Conservation (phyloP, 2,329 filamentous ascomycete species). For the Acarospora socialis region DNA sequence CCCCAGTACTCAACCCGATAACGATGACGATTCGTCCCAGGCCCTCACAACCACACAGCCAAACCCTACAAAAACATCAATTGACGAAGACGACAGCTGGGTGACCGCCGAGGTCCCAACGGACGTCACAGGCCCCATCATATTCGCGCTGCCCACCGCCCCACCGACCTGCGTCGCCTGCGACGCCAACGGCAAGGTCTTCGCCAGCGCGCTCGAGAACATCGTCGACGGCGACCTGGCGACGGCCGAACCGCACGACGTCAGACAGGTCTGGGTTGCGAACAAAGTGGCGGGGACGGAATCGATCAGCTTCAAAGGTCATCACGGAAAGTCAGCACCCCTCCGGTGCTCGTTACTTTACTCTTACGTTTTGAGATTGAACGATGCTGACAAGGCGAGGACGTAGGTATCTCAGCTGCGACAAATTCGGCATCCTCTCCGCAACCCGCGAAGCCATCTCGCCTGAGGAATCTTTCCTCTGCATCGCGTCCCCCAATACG, state of each 20-base stretch:
- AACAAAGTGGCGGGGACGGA: conserved; percentile 73
- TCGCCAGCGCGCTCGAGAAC: conserved; percentile 69
- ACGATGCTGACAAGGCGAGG: conserved; percentile 2
- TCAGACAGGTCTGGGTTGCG: conserved; percentile 89
- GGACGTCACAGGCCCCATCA: conserved; percentile 68
- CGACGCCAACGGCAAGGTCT: conserved; percentile 77
- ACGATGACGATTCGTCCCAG: conserved; percentile 17
- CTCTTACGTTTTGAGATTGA: not conserved
- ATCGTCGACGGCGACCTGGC: conserved; percentile 66
- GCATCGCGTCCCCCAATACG: conserved; percentile 47
- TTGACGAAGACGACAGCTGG: conserved; percentile 69
- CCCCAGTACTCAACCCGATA: conserved; percentile 36
- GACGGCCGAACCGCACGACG: conserved; percentile 91
- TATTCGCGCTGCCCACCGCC: conserved; percentile 67
- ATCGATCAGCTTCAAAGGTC: conserved; percentile 71
- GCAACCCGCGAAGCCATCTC: conserved; percentile 72
- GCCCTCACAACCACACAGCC: conserved; percentile 11
- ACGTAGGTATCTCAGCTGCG: conserved; percentile 65
- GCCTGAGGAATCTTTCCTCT: conserved; percentile 64
- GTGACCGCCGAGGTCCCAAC: conserved; percentile 61
- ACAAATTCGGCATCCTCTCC: conserved; percentile 64
- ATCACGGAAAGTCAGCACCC: conserved; percentile 56
- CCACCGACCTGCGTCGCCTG: conserved; percentile 63
- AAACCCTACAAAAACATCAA: conserved; percentile 24
- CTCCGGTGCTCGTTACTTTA: not conserved